phyloP scores from a whole-genome alignment of 2,329 filamentous ascomycete species.

The Venturiaceae sp. region DNA sequence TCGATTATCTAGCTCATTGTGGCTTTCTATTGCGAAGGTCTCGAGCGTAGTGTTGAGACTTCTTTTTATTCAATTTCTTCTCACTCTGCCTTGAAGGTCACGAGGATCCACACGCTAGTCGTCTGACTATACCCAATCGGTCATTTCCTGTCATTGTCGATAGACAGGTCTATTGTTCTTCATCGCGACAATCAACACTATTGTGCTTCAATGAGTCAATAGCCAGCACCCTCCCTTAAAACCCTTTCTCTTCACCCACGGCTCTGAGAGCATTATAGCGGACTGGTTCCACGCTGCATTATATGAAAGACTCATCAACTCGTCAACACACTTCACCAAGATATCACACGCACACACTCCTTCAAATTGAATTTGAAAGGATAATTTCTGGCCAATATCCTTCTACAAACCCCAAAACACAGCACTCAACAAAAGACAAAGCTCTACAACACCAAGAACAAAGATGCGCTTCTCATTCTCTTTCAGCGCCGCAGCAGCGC shows the following conservation, averaged over 20 bases:
- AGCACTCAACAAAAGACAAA: not conserved
- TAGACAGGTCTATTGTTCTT: not conserved
- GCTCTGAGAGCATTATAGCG: not conserved
- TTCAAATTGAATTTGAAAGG: not conserved
- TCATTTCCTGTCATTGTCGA: not conserved
- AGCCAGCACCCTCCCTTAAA: not conserved
- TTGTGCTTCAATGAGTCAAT: not conserved
- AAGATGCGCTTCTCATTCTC: constrained; percentile 3
- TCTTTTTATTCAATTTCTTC: not conserved
- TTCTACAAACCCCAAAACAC: not conserved
- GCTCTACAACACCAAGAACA: not conserved
- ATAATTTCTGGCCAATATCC: not conserved
- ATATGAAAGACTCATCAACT: not conserved
- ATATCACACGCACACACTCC: not conserved
- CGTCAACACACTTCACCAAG: not conserved
- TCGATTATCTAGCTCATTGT: not conserved
- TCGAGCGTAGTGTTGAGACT: not conserved
- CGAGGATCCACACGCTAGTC: not conserved
- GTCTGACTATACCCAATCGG: not conserved
- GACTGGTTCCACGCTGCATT: not conserved
- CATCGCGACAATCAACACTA: not conserved
- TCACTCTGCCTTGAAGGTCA: not conserved
- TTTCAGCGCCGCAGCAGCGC: not conserved
- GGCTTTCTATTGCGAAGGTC: not conserved
- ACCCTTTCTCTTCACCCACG: not conserved